A percentile compares a stretch with the other conserved stretches of the same genome.
These are phyloP conservation scores for Cladophialophora immunda DNA, from an alignment of 2,329 filamentous ascomycete species.

Conservation along the genomic window DNA sequence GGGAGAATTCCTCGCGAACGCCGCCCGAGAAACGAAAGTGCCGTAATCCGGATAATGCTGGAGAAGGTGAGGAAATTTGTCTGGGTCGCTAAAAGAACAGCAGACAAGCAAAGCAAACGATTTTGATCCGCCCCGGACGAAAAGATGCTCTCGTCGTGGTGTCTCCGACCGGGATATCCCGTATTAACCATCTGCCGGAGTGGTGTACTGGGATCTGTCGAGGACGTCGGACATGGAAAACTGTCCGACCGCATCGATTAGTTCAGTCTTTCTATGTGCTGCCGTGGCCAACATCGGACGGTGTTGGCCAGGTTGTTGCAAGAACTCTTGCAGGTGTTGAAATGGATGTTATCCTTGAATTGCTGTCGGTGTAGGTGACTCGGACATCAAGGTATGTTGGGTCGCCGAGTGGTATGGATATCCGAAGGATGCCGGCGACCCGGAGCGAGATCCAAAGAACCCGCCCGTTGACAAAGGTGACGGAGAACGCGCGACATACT, in stretches of 20 bases:
- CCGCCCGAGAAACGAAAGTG: slow-evolving; percentile 20
- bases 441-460: slow-evolving; percentile 49
- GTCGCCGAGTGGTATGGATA: slow-evolving; percentile 53
- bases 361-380: slow-evolving; percentile 56
- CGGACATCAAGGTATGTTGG: slow-evolving; percentile 55
- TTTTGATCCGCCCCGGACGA: slow-evolving; percentile 22
- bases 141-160: slow-evolving; percentile 23
- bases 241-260: slow-evolving; percentile 13
- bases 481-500: slow-evolving; percentile 50
- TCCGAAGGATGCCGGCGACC: slow-evolving; percentile 51
- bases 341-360: slow-evolving; percentile 45
- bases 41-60: slow-evolving; percentile 24
- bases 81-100: slow-evolving; percentile 40
- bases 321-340: slow-evolving; percentile 17
- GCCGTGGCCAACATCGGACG: slow-evolving; percentile 10
- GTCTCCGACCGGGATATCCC: slow-evolving; percentile 14
- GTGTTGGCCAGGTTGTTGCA: slow-evolving; percentile 15
- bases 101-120: slow-evolving; percentile 34
- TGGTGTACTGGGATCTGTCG: slow-evolving; percentile 20
- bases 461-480: slow-evolving; percentile 54
- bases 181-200: slow-evolving; percentile 26
- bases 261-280: slow-evolving; percentile 15
- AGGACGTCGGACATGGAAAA: slow-evolving; percentile 18
- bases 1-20: slow-evolving; percentile 21
- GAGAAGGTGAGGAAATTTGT: slow-evolving; percentile 23